Percentiles rank a stretch among this genome's conserved stretches.
Evolutionary conservation across 179 eudicot genomes (phyloP).

Genomic region (Carnegiea gigantea): DNA sequence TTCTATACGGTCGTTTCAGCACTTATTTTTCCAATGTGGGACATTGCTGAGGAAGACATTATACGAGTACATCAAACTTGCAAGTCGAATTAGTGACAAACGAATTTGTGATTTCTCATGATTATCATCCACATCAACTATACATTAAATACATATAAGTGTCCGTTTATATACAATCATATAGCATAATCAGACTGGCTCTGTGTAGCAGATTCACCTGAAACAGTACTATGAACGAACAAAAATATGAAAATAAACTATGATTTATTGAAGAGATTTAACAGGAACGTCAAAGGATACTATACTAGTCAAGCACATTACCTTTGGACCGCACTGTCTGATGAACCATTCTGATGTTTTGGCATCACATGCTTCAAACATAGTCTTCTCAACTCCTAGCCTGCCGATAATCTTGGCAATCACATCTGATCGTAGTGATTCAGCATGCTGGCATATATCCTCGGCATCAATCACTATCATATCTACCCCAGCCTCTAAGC

Average conservation of each 20-base stretch:
- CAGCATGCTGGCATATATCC: too few species aligned
- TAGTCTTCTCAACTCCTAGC: constrained; percentile 82
- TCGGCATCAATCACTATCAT: too few species aligned
- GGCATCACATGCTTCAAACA: constrained; percentile 85
- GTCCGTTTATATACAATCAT: too few species aligned
- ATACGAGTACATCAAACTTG: too few species aligned
- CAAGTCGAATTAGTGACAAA: too few species aligned
- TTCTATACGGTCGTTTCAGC: background rate
- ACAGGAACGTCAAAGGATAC: background rate
- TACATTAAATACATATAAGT: too few species aligned
- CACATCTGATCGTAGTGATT: constrained; percentile 78
- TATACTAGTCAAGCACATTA: constrained; percentile 35
- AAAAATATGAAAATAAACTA: background rate
- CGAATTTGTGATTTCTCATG: too few species aligned
- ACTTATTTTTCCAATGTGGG: background rate
- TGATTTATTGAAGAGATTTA: background rate
- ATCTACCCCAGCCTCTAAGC: too few species aligned
- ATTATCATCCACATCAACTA: too few species aligned
- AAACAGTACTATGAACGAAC: constrained; percentile 8
- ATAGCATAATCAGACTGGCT: too few species aligned
- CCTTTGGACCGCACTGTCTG: constrained; percentile 87
- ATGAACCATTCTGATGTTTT: constrained; percentile 90
- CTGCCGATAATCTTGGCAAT: constrained; percentile 84
- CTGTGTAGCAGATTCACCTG: constrained; percentile 39
- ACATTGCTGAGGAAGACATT: background rate